Base-by-base conservation (phyloP, 768 basidiomycete genomes). In the Mycena metata region DNA sequence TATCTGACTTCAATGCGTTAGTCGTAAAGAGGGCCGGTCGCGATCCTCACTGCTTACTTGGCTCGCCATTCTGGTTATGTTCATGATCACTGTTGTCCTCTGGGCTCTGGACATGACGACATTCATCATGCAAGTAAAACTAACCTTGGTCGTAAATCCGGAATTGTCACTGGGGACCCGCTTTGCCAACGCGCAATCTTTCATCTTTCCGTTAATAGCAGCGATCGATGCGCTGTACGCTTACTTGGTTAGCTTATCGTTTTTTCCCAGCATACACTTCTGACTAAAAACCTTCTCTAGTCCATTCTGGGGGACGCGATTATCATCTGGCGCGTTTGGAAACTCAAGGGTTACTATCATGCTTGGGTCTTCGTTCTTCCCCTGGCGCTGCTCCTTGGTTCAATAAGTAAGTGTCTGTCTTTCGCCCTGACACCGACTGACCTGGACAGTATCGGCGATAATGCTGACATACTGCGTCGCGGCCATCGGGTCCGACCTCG, bases 291-390 rank as follows among this genome's bases (percentile, higher is more conserved):
- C 30, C 30, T 21, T 13, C 30, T 23, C 10, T 49, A 76, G 75
- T 65, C 73, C 1, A 63, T 69, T 17, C 19, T 76, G 4, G 75
- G 75, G 21, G 75, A 76, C 47, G 54, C 36, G 30, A 72, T 76
- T 63, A 72, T 76, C 15, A 69, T 76, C 16, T 72, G 59, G 56
- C 73, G 75, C 8, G 71, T 76, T n/a, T 72, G 64, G 59, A 69
- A 60, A 1, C 61, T 76, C 19, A 71, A 70, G 52, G 58, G 54
- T 5, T 60, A 65, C 41, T 64, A 67, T 5, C 49, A 59, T 8
- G 49, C 69, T 21, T 69, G 70, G 57, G 58, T 72, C 12, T n/a
- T 76, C 19, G 9, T 68, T 23, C 21, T 74, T 9, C 73, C 73
- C 6, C 7, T 46, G 13, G 60, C 70, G 2, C 36, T 71, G 10